Evolutionary conservation across 148 eudicot species (phyloP), one percentile per base, ranked within the genome.

Genomic region (Fallopia convolvulus): DNA sequence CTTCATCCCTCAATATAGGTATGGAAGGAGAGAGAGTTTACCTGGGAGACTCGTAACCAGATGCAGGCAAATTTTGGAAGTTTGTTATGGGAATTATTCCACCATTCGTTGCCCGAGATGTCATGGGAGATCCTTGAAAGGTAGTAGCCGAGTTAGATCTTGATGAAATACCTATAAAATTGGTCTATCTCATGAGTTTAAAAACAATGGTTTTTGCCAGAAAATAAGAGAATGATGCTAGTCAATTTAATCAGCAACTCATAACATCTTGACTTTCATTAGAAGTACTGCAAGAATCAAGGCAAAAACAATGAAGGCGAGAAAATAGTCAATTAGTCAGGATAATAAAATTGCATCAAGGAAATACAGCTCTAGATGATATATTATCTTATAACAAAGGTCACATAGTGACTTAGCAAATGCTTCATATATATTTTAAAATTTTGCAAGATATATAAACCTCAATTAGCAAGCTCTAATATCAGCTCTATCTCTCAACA

Each of bases 61-160:
- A 58, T 36, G 83, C 46, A 61, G 85, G 72, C 75, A 86, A 77
- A 53, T 71, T 81, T 26, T 77, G 77, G 74, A 65, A 55, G 58
- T 85, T 76, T 66, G 44, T 77, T 73, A 83, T 66, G 12, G 86
- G 83, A 60, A 83, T 73, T 5, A 80, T 56, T 48, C 81, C 80
- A 79, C 42, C 79, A 18, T 77, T 6, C 30, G 70, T 61, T 61
- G 70, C 39, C 39, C 36, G 70, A 30, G 70, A 61, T 61, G 36
- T 61, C 39, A 11, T 61, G 70, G 70, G 70, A 26, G 70, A 30
- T 61, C 70, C 72, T 33, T 39, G 72, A 68, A 39, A 39, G 10
- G 72, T 68, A 36, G 72, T 21, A 36, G 72, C 44, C 2, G 72
- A 68, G 18, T 36, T 17, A 6, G 72, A 36, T 68, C 72, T 68